These are phyloP conservation scores for Gilbertella persicaria DNA, from an alignment of 371 early-diverging fungal genomes.

Conservation along the genomic window DNA sequence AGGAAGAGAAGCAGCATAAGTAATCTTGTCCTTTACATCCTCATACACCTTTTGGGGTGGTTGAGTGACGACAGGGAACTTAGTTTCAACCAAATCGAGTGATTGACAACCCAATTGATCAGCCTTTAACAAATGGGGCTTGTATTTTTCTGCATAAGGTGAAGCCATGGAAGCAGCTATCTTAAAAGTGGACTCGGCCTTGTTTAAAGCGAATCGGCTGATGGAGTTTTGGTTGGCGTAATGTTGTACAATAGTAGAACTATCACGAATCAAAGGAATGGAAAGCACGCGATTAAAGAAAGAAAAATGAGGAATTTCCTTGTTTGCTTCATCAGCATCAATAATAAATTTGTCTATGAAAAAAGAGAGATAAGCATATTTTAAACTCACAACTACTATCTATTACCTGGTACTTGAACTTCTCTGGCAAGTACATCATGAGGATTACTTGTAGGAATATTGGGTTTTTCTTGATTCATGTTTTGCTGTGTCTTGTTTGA, in stretches of 20 bases:
- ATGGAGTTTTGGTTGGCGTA: constrained; percentile 58
- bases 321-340: constrained; percentile 22
- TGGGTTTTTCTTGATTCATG: not conserved
- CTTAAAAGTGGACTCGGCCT: constrained; percentile 46
- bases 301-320: constrained; percentile 8
- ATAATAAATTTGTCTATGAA: constrained; percentile 12
- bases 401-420: constrained; percentile 19
- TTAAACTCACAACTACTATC: not conserved
- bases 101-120: constrained; percentile 65
- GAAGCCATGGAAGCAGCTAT: constrained; percentile 47
- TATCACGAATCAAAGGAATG: constrained; percentile 63
- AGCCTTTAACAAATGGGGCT: constrained; percentile 50
- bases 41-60: constrained; percentile 31
- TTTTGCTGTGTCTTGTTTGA: not conserved
- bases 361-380: not conserved
- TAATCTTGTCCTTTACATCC: constrained; percentile 14
- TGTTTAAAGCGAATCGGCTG: constrained; percentile 55
- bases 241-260: constrained; percentile 49
- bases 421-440: constrained; percentile 21
- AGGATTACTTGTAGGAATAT: constrained; percentile 20
- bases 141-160: constrained; percentile 49
- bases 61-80: constrained; percentile 60
- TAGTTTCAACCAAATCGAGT: constrained; percentile 61
- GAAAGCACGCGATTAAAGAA: constrained; percentile 54
- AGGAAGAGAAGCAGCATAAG: constrained; percentile 8